A percentile compares a stretch with the other conserved stretches of the same genome.
phyloP scores from a whole-genome alignment of 192 early-diverging fungal species.

The Coemansia sp. region DNA sequence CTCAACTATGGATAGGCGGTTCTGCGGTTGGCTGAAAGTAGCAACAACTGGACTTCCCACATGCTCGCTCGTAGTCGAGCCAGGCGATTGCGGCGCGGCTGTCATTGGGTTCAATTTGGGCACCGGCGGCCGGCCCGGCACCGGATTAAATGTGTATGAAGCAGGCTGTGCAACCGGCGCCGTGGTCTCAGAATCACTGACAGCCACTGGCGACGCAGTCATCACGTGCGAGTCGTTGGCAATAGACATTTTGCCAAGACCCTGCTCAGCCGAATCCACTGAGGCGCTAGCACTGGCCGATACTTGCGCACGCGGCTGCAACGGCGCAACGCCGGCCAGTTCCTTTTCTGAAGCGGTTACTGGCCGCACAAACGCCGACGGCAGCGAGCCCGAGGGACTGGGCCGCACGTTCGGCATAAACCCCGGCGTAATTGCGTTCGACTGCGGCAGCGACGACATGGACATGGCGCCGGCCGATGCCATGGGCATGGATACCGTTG shows the following conservation, averaged over 20 bases:
- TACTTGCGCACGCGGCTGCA: slow-evolving; percentile 4
- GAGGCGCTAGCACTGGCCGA: slow-evolving; percentile 4
- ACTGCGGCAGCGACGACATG: slow-evolving; percentile 25
- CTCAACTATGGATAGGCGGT: neutral
- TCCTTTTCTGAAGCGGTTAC: slow-evolving; percentile 19
- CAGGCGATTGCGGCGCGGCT: slow-evolving; percentile 1
- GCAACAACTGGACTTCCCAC: neutral
- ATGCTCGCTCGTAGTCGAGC: neutral
- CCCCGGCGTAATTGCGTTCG: slow-evolving; percentile 3
- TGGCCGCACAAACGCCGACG: slow-evolving; percentile 29
- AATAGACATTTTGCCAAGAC: neutral
- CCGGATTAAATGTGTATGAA: slow-evolving; percentile 39
- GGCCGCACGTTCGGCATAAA: slow-evolving; percentile 1
- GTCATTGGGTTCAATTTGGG: slow-evolving; percentile 17
- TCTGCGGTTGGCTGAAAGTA: neutral
- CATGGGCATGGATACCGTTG: slow-evolving; percentile 6
- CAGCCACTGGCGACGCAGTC: neutral
- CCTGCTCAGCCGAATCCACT: neutral
- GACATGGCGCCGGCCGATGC: slow-evolving; percentile 9
- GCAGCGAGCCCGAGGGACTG: slow-evolving; percentile 4
- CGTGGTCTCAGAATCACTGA: neutral
- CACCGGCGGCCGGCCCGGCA: slow-evolving; percentile 41
- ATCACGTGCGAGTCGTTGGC: neutral
- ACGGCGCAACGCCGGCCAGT: slow-evolving; percentile 14
- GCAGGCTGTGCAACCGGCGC: neutral